Conservation (phyloP, 371 early-diverging fungal genomes). For the Rozella allomycis region DNA sequence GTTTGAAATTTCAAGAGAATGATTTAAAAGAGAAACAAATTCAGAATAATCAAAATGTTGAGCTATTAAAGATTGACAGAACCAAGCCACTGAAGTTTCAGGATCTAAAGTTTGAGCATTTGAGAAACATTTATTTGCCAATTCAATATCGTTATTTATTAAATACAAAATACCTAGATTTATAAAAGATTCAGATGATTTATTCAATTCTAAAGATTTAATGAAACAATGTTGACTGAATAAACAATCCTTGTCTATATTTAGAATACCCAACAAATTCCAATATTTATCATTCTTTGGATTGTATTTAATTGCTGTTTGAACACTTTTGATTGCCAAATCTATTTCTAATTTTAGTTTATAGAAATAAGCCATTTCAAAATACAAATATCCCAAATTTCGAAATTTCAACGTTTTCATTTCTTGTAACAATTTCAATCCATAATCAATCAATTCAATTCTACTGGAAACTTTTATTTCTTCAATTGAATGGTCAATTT, state of each 20-base stretch:
- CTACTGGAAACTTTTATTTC: too few species aligned
- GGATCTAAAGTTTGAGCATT: conserved; percentile 56
- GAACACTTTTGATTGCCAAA: conserved; percentile 11
- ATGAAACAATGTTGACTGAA: conserved; percentile 67
- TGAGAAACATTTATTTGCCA: conserved; percentile 51
- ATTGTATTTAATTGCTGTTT: conserved; percentile 40
- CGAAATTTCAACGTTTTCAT: too few species aligned
- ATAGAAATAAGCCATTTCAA: too few species aligned
- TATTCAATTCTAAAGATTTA: conserved; percentile 44
- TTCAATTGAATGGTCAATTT: too few species aligned
- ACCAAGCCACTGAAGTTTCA: conserved; percentile 53
- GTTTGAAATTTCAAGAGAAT: conserved; percentile 50
- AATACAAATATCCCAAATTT: too few species aligned
- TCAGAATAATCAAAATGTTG: conserved; percentile 30
- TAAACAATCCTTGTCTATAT: conserved; percentile 21
- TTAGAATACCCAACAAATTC: conserved; percentile 51
- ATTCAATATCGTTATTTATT: conserved; percentile 41
- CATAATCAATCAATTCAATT: too few species aligned
- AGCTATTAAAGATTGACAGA: conserved; percentile 59
- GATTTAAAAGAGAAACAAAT: conserved; percentile 39
- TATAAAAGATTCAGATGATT: conserved; percentile 48
- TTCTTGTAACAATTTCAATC: too few species aligned
- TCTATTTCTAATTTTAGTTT: too few species aligned
- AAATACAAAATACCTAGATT: conserved; percentile 68
- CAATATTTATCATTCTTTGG: conserved; percentile 35